Percentiles rank a stretch among this genome's conserved stretches.
Conservation (phyloP, 768 basidiomycete genomes). For the Tylopilus vinaceipallidus region DNA sequence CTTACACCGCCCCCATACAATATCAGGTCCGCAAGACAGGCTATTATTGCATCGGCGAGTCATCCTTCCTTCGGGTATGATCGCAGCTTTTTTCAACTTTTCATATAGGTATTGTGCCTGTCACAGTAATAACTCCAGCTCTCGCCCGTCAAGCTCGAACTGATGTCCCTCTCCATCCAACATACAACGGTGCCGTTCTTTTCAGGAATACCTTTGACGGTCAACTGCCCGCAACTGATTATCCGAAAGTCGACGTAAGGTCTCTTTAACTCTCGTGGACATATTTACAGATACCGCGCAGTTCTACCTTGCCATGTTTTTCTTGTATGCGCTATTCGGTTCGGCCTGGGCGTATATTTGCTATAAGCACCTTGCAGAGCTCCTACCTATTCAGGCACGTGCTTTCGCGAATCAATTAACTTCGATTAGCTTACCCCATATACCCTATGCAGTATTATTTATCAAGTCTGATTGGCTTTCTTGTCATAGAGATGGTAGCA, state of each 20-base stretch:
- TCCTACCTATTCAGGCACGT: constrained; percentile 83
- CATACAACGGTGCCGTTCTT: constrained; percentile 73
- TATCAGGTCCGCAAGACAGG: constrained; percentile 86
- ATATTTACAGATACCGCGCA: constrained; percentile 26
- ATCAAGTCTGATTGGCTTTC: constrained; percentile 79
- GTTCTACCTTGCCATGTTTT: constrained; percentile 87
- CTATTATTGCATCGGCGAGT: constrained; percentile 93
- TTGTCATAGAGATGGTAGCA: constrained; percentile 93
- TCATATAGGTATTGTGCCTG: constrained; percentile 74
- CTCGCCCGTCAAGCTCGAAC: constrained; percentile 38
- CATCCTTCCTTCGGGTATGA: background rate
- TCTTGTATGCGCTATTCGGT: constrained; percentile 71
- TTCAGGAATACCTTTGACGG: constrained; percentile 91
- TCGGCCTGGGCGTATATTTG: constrained; percentile 81
- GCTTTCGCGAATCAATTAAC: background rate
- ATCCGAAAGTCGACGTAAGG: constrained; percentile 93
- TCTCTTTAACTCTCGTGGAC: background rate
- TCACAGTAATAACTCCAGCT: constrained; percentile 62
- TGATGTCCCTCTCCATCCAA: constrained; percentile 66
- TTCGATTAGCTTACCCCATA: constrained; percentile 2
- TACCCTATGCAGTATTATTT: constrained; percentile 70
- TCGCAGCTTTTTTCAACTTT: constrained; percentile 1
- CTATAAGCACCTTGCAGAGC: constrained; percentile 73
- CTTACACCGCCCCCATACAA: constrained; percentile 71
- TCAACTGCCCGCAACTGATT: constrained; percentile 87